Evolutionary conservation across 2,329 filamentous ascomycete genomes (phyloP).

Genomic region (Calcarisporium arbuscula): DNA sequence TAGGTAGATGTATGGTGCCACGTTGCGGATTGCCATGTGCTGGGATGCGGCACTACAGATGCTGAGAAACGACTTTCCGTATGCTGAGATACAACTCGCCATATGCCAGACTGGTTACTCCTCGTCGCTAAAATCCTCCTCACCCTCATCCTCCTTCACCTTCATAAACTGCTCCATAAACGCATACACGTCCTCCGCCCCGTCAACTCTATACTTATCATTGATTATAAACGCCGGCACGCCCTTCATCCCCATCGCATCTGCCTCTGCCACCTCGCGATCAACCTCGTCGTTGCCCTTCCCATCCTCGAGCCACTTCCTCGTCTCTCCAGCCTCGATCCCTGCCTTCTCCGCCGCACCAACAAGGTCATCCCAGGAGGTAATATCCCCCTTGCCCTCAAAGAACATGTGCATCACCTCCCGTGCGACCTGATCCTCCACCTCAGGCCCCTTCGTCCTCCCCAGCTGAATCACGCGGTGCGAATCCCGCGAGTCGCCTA

Average conservation of each 20-base stretch:
- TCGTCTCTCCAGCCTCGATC: slow-evolving; percentile 44
- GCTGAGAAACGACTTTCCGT: too few relatives aligned
- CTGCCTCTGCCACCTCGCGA: slow-evolving; percentile 45
- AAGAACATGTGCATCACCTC: slow-evolving; percentile 62
- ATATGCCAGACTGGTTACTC: too few relatives aligned
- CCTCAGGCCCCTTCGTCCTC: slow-evolving; percentile 34
- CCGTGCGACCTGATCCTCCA: slow-evolving; percentile 55
- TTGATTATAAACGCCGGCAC: slow-evolving; percentile 75
- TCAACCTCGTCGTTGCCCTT: slow-evolving; percentile 53
- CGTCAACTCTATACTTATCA: slow-evolving; percentile 58
- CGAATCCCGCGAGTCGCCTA: slow-evolving; percentile 72
- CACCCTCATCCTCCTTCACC: slow-evolving; percentile 26
- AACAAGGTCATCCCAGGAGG: slow-evolving; percentile 44
- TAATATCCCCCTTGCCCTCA: slow-evolving; percentile 59
- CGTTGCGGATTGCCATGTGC: too few relatives aligned
- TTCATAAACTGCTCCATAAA: slow-evolving; percentile 62
- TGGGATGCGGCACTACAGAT: too few relatives aligned
- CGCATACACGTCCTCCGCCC: slow-evolving; percentile 62
- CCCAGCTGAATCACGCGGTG: slow-evolving; percentile 71
- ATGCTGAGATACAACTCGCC: too few relatives aligned
- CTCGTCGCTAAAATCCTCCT: too few relatives aligned
- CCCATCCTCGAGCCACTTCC: slow-evolving; percentile 46
- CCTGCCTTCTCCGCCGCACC: slow-evolving; percentile 48
- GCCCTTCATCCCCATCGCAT: slow-evolving; percentile 48
- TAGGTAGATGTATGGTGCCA: too few relatives aligned